phyloP scores from a whole-genome alignment of 73 alveolate species.

The Paramecium octaurelia region DNA sequence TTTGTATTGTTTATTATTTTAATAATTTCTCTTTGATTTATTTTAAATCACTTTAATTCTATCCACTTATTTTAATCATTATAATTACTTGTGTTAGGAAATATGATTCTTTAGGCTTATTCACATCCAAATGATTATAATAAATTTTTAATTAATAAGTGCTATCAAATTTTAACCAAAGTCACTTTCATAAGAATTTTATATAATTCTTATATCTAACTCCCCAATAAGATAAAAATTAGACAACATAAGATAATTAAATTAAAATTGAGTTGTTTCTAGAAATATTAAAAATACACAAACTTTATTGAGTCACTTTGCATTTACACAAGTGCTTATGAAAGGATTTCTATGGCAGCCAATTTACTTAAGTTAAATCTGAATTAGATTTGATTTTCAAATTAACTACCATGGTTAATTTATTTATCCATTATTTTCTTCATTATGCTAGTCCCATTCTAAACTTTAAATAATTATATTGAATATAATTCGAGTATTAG shows the following conservation, averaged over 20 bases:
- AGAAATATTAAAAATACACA: slow-evolving; percentile 33
- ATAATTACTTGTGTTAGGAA: neutral
- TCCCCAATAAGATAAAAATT: slow-evolving; percentile 10
- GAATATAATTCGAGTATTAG: neutral
- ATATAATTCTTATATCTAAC: slow-evolving; percentile 46
- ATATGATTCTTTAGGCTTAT: slow-evolving; percentile 36
- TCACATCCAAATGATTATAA: neutral
- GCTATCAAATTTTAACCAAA: neutral
- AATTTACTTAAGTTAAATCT: slow-evolving; percentile 42
- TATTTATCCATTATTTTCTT: neutral
- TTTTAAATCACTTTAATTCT: neutral
- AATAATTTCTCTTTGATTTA: neutral
- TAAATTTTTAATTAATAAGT: neutral
- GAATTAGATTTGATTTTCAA: neutral
- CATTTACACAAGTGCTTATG: slow-evolving; percentile 51
- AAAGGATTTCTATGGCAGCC: slow-evolving; percentile 44
- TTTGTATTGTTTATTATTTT: slow-evolving; percentile 65
- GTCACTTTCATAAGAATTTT: neutral
- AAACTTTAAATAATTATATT: neutral
- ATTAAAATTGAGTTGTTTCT: neutral
- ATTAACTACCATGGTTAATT: neutral
- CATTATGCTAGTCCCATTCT: slow-evolving; percentile 19
- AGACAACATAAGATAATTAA: no score
- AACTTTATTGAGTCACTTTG: neutral
- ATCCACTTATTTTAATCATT: slow-evolving; percentile 3